A percentile compares a stretch with the other conserved stretches of the same genome.
phyloP scores from a whole-genome alignment of 306 rosid genomes.

The Malus sylvestris region DNA sequence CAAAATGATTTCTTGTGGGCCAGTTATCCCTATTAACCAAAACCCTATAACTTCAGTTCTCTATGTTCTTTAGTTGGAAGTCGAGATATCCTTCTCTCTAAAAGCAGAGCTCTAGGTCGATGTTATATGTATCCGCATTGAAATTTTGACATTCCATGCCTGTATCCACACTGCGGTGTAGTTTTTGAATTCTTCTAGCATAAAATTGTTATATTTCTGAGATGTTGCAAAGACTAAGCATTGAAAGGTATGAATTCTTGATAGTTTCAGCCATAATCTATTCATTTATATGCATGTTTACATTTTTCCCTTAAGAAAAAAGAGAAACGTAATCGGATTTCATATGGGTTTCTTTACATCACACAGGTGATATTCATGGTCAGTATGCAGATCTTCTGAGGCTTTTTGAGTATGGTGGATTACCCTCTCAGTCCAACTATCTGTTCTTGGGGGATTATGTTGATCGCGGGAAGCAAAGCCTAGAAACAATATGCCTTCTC shows the following conservation, averaged over 20 bases:
- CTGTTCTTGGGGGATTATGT: constrained; percentile 85
- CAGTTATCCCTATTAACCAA: not conserved
- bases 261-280: not conserved
- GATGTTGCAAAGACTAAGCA: not conserved
- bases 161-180: not conserved
- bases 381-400: constrained; percentile 82
- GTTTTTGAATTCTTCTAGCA: not conserved
- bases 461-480: constrained; percentile 84
- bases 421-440: constrained; percentile 78
- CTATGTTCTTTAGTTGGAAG: not conserved
- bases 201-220: not conserved
- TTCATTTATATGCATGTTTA: not conserved
- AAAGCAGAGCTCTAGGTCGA: not conserved
- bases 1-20: not conserved
- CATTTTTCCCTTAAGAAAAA: not conserved
- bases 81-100: not conserved
- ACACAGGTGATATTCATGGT: constrained; percentile 82
- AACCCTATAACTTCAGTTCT: not conserved
- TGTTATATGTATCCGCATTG: not conserved
- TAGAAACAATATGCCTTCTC: constrained; percentile 90
- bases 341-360: not conserved
- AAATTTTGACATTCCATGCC: not conserved
- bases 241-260: not conserved
- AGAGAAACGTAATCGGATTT: not conserved
- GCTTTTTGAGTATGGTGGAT: constrained; percentile 77